Percentiles rank a stretch among this genome's conserved stretches.
phyloP scores from a whole-genome alignment of 2,329 filamentous ascomycete genomes.

The Penicillium sp. region DNA sequence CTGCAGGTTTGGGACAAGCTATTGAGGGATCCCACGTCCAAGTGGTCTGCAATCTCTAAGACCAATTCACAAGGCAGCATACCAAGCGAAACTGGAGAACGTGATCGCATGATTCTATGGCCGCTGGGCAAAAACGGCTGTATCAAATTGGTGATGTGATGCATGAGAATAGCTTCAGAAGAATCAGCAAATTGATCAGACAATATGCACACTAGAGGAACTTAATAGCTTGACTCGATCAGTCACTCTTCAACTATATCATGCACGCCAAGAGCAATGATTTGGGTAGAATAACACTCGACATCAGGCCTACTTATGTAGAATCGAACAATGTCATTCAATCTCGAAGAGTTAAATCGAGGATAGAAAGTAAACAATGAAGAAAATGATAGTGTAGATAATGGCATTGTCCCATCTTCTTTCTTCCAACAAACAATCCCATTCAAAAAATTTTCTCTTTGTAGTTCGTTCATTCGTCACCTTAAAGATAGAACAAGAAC shows the following conservation, averaged over 20 bases:
- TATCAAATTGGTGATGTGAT: not conserved
- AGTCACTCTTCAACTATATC: not conserved
- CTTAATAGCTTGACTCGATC: not conserved
- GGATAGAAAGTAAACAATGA: not conserved
- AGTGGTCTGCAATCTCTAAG: not conserved
- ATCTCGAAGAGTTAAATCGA: not conserved
- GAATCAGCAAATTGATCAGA: not conserved
- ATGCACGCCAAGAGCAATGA: too few relatives aligned
- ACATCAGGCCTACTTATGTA: too few relatives aligned
- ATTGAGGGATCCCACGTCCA: not conserved
- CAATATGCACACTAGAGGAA: not conserved
- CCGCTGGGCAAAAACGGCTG: not conserved
- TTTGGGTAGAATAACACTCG: not conserved
- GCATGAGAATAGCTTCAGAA: too few relatives aligned
- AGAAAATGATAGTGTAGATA: not conserved
- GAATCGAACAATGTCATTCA: not conserved
- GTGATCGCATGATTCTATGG: not conserved
- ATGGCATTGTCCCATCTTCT: too few relatives aligned
- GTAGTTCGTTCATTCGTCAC: not conserved
- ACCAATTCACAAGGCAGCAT: not conserved
- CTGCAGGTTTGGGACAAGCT: not conserved
- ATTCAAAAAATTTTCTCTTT: not conserved
- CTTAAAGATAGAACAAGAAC: too few relatives aligned
- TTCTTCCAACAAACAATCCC: not conserved
- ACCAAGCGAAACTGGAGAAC: not conserved